Evolutionary conservation across 1,139 yeast species (phyloP).

Genomic region (Groenewaldozyma sp.): DNA sequence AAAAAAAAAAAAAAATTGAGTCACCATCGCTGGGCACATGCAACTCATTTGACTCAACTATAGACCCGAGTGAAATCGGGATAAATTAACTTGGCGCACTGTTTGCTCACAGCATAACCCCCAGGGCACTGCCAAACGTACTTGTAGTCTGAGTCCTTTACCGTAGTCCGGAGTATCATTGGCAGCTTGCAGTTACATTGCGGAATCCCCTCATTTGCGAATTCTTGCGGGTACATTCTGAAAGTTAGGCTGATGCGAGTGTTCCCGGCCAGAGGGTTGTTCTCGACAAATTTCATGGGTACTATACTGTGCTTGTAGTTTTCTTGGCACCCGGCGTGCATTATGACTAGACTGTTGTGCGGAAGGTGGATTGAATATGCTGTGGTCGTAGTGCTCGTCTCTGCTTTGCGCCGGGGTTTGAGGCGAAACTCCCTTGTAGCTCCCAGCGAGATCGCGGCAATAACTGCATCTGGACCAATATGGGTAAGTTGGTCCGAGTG

Average conservation of each 20-base stretch:
- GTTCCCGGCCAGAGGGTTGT: slow-evolving; percentile 42
- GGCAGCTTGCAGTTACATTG: slow-evolving; percentile 39
- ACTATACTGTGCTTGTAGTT: slow-evolving; percentile 52
- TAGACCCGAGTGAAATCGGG: slow-evolving; percentile 10
- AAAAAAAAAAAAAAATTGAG: too few relatives aligned
- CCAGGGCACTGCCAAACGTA: slow-evolving; percentile 43
- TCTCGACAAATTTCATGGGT: slow-evolving; percentile 26
- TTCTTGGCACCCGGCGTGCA: slow-evolving; percentile 76
- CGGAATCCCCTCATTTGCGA: slow-evolving; percentile 35
- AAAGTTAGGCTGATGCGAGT: slow-evolving; percentile 55
- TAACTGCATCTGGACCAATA: slow-evolving; percentile 59
- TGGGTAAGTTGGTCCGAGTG: slow-evolving; percentile 65
- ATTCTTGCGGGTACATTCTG: slow-evolving; percentile 39
- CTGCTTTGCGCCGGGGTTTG: slow-evolving; percentile 27
- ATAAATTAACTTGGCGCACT: slow-evolving; percentile 13
- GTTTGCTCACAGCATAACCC: slow-evolving; percentile 28
- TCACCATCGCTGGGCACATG: too few relatives aligned
- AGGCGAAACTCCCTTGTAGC: slow-evolving; percentile 57
- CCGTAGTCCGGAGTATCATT: slow-evolving; percentile 34
- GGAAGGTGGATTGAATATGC: slow-evolving; percentile 49
- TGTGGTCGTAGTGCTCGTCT: slow-evolving; percentile 16
- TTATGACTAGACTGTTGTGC: slow-evolving; percentile 54
- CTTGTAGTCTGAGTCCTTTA: slow-evolving; percentile 18
- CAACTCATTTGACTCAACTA: too few relatives aligned
- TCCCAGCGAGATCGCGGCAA: slow-evolving; percentile 60